These are phyloP conservation scores for Lachnellula hyalina DNA, from an alignment of 2,329 filamentous ascomycete genomes.

Conservation along the genomic window DNA sequence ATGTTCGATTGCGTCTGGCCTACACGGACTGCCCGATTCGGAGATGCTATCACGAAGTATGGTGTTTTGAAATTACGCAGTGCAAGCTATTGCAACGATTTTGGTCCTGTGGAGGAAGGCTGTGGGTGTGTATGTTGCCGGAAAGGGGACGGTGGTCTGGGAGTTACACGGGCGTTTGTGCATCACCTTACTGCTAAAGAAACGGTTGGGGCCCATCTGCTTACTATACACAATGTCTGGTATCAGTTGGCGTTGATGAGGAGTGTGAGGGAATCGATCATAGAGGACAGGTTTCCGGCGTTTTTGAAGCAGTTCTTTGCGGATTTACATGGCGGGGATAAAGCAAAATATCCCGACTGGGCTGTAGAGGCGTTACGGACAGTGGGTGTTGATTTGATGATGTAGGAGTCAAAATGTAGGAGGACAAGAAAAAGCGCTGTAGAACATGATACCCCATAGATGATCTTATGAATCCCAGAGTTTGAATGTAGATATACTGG, in stretches of 20 bases:
- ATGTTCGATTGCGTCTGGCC: conserved; percentile 99
- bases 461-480: conserved; percentile 3
- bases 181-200: conserved; percentile 92
- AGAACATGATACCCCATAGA: conserved; percentile 18
- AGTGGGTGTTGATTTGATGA: conserved; percentile 69
- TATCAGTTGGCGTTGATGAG: conserved; percentile 85
- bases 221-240: conserved; percentile 95
- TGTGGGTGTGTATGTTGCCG: conserved; percentile 79
- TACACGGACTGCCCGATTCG: conserved; percentile 90
- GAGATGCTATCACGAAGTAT: conserved; percentile 78
- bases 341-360: conserved; percentile 71
- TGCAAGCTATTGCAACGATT: conserved; percentile 70
- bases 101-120: conserved; percentile 73
- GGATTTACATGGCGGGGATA: conserved; percentile 59
- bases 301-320: conserved; percentile 77
- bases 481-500: background rate
- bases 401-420: background rate
- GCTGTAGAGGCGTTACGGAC: conserved; percentile 70
- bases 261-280: conserved; percentile 66
- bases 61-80: conserved; percentile 85
- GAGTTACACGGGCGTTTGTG: conserved; percentile 81
- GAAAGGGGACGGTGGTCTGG: conserved; percentile 62
- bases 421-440: background rate
- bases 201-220: conserved; percentile 76
- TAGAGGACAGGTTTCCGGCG: conserved; percentile 73